These are phyloP conservation scores for Alternaria ventricosa DNA, from an alignment of 2,329 filamentous ascomycete species.

Conservation along the genomic window DNA sequence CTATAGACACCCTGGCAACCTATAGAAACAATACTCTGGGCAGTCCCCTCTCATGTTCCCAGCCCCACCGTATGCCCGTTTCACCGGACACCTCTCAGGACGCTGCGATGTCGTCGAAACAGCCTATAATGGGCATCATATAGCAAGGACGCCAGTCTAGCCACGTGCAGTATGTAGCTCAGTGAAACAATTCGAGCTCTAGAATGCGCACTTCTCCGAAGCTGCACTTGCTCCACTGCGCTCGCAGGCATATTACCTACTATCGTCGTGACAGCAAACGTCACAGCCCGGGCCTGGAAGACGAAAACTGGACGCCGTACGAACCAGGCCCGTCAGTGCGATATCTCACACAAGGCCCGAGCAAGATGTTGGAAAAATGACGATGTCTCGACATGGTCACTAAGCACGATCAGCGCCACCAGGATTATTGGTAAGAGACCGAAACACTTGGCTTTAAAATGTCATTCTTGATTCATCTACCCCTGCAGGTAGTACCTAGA, in stretches of 20 bases:
- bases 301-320: background rate
- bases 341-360: background rate
- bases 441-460: conserved; percentile 15
- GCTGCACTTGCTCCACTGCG: background rate
- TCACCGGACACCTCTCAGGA: conserved; percentile 16
- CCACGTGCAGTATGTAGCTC: conserved; percentile 3
- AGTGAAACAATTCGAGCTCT: conserved; percentile 6
- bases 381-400: conserved; percentile 6
- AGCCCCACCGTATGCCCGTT: conserved; percentile 16
- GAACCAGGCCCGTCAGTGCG: background rate
- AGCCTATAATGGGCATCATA: conserved; percentile 23
- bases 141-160: conserved; percentile 13
- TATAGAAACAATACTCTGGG: conserved; percentile 12
- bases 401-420: conserved; percentile 15
- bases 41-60: conserved; percentile 7
- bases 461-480: conserved; percentile 31
- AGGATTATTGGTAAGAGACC: conserved; percentile 10
- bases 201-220: background rate
- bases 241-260: conserved; percentile 2
- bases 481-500: conserved; percentile 29
- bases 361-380: conserved; percentile 4
- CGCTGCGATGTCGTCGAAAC: conserved; percentile 30
- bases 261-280: conserved; percentile 7
- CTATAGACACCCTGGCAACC: background rate
- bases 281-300: conserved; percentile 2